Evolutionary conservation across 139 green algal species (phyloP), one percentile per base, ranked within the genome.

Genomic region (Coccomyxa sp.): DNA sequence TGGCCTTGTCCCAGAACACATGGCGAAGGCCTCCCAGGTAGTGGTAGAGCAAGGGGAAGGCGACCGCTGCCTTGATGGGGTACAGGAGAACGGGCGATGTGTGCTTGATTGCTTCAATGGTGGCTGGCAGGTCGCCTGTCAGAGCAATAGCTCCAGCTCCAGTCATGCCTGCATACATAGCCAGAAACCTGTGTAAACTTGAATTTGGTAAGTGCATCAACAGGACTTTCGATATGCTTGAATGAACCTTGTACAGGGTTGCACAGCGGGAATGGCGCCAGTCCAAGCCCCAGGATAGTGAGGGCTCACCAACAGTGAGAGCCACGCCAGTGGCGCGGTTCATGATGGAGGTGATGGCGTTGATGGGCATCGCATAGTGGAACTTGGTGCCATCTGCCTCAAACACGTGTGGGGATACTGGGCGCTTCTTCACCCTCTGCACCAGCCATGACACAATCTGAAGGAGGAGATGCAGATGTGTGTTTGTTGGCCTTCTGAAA

Each of bases 281-380:
- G 68, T 73, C 27, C 33, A 4, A 18, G 22, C 4, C 2, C 12
- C 68, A 37, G 68, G 27, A 73, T 37, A 10, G 22, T 7, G 50
- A 36, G 18, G 38, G 38, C 84, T 78, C 58, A 95, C 92, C 91
- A n/a, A 85, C 86, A 7, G 89, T 92, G 34, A 98, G 78, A 33
- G 82, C 85, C 24, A 87, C 81, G 6, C 95, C 95, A 0, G 94
- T 97, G 22, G 90, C 93, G 27, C 95, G 84, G 84, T 98, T 99
- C 18, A 88, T 83, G 78, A 99, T 95, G 8, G 95, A 98, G 39
- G 83, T 92, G 0, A 97, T 44, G 7, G 95, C 94, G 0, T 86
- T 90, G 68, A 92, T 69, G 1, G 95, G 95, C 55, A 99, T 92
- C 79, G 96, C 96, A 86, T 99, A 99, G 82, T 99, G 95, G 9